These are phyloP conservation scores for Coriolopsis trogii DNA, from an alignment of 1,284 basidiomycete genomes.

Conservation along the genomic window DNA sequence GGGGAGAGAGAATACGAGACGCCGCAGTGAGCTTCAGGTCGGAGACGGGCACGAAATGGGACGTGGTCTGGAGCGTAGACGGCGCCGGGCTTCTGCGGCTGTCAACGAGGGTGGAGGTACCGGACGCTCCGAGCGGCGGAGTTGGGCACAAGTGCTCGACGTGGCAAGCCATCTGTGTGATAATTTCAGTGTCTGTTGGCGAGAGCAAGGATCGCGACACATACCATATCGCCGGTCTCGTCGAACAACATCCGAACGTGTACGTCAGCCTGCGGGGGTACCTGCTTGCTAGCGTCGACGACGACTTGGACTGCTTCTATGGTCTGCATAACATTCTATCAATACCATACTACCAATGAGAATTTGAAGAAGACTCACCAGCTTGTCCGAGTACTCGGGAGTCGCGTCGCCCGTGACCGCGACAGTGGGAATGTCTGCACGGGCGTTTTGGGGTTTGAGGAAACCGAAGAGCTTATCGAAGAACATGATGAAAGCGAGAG, in stretches of 20 bases:
- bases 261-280: slow-evolving; percentile 9
- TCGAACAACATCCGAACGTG: slow-evolving; percentile 18
- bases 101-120: slow-evolving; percentile 1
- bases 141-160: slow-evolving; percentile 7
- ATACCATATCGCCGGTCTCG: slow-evolving; percentile 15
- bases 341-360: no score
- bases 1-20: slow-evolving; percentile 2
- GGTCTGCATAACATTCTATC: no score
- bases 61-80: neutral
- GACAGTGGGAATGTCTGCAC: no score
- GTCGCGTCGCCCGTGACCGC: no score
- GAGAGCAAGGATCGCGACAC: neutral
- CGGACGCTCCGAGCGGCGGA: neutral
- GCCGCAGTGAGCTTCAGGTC: slow-evolving; percentile 14
- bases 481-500: no score
- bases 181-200: neutral
- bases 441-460: no score
- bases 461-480: no score
- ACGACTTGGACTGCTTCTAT: slow-evolving; percentile 20
- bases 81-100: neutral
- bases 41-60: slow-evolving; percentile 4
- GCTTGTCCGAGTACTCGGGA: no score
- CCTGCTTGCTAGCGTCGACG: slow-evolving; percentile 13
- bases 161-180: slow-evolving; percentile 8
- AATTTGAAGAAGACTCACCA: no score